These are phyloP conservation scores for Penicillium ochrochloron DNA, from an alignment of 495 filamentous ascomycete species.

Conservation along the genomic window DNA sequence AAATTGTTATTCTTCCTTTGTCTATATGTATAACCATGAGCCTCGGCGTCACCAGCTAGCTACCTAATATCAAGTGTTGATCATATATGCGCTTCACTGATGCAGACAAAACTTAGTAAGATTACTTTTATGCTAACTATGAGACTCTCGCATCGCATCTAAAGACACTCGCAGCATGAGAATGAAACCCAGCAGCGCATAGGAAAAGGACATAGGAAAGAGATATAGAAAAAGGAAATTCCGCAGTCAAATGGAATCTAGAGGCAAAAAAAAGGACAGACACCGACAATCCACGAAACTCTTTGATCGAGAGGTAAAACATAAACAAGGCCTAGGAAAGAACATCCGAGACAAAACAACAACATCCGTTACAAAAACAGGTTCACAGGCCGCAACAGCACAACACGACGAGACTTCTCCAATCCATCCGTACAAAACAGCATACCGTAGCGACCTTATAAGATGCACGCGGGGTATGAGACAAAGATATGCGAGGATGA, in stretches of 20 bases:
- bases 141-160: not conserved
- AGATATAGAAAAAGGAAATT: not conserved
- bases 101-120: not conserved
- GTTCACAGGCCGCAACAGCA: conserved; percentile 22
- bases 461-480: conserved; percentile 44
- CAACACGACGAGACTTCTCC: conserved; percentile 24
- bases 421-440: conserved; percentile 19
- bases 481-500: conserved; percentile 28
- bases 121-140: conserved; percentile 16
- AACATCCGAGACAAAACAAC: conserved; percentile 12
- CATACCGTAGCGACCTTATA: conserved; percentile 34
- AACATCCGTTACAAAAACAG: conserved; percentile 31
- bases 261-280: conserved; percentile 17
- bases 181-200: conserved; percentile 1
- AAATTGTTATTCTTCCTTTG: not conserved
- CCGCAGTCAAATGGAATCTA: conserved; percentile 25
- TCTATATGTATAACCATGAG: not conserved
- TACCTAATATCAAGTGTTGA: not conserved
- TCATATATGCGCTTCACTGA: not conserved
- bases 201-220: not conserved
- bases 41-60: not conserved
- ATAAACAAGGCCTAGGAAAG: conserved; percentile 10
- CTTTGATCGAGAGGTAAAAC: not conserved
- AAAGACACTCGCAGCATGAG: conserved; percentile 1
- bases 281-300: conserved; percentile 23